A percentile compares a stretch with the other conserved stretches of the same genome.
phyloP scores from a whole-genome alignment of 495 filamentous ascomycete genomes.

The Tuber umbilicatum region DNA sequence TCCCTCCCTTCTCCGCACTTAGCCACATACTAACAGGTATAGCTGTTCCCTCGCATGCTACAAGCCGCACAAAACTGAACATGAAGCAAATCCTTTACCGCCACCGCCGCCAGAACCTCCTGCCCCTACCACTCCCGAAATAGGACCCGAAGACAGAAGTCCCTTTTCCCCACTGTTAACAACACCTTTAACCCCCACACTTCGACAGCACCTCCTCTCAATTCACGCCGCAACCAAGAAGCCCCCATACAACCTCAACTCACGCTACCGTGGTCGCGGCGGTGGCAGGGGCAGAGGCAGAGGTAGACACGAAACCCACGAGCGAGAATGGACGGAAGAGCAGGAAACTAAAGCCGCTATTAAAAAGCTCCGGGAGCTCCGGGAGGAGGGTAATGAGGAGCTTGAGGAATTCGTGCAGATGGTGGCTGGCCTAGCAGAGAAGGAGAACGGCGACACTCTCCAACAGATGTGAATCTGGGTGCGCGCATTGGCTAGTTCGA shows the following conservation, averaged over 20 bases:
- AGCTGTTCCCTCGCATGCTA: conserved; percentile 41
- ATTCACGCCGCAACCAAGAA: conserved; percentile 29
- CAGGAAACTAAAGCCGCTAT: conserved; percentile 25
- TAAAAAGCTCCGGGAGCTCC: conserved; percentile 21
- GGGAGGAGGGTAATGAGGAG: conserved; percentile 29
- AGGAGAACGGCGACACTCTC: neutral
- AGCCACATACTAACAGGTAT: neutral
- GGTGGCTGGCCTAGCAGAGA: conserved; percentile 23
- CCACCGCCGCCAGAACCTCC: conserved; percentile 1
- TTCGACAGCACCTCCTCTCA: conserved; percentile 29
- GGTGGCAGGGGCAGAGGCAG: conserved; percentile 22
- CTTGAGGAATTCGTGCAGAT: conserved; percentile 37
- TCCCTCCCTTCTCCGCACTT: conserved; percentile 2
- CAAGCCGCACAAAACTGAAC: conserved; percentile 33
- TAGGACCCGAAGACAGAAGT: neutral
- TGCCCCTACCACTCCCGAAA: neutral
- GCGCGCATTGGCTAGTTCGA: neutral
- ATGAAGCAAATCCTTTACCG: conserved; percentile 14
- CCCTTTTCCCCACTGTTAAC: conserved; percentile 29
- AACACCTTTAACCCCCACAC: conserved; percentile 24
- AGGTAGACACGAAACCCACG: conserved; percentile 16
- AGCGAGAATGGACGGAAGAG: conserved; percentile 30
- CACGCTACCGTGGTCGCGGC: conserved; percentile 9
- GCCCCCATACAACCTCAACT: conserved; percentile 7
- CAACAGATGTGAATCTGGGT: neutral